phyloP scores from a whole-genome alignment of 805 yeast genomes.

The Monosporozyma unispora region DNA sequence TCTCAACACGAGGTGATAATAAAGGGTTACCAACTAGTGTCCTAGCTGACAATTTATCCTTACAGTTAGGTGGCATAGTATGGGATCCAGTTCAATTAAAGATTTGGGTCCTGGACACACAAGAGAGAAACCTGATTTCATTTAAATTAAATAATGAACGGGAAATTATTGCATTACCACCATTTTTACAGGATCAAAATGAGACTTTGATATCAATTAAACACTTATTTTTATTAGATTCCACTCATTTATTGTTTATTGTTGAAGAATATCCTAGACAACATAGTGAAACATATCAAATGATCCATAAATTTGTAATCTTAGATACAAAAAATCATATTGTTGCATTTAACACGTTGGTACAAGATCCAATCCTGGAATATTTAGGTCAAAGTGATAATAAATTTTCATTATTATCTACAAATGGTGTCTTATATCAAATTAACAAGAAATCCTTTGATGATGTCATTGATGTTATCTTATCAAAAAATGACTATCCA shows the following conservation, averaged over 20 bases:
- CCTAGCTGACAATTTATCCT: slow-evolving; percentile 40
- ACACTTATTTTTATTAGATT: slow-evolving; percentile 36
- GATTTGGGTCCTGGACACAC: slow-evolving; percentile 52
- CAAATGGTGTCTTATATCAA: slow-evolving; percentile 67
- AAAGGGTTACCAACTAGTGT: slow-evolving; percentile 50
- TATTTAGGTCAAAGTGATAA: slow-evolving; percentile 34
- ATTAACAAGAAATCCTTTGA: slow-evolving; percentile 56
- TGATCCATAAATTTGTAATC: slow-evolving; percentile 49
- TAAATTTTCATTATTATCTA: slow-evolving; percentile 47
- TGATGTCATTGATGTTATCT: slow-evolving; percentile 60
- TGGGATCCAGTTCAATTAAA: slow-evolving; percentile 36
- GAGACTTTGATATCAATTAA: slow-evolving; percentile 37
- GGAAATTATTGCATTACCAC: slow-evolving; percentile 27
- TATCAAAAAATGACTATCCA: slow-evolving; percentile 60
- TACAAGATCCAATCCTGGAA: slow-evolving; percentile 56
- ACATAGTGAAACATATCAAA: slow-evolving; percentile 26
- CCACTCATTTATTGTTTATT: slow-evolving; percentile 51
- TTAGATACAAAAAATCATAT: slow-evolving; percentile 64
- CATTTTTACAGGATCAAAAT: slow-evolving; percentile 41
- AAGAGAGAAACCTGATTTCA: slow-evolving; percentile 31
- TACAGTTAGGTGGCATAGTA: slow-evolving; percentile 35
- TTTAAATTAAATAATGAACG: slow-evolving; percentile 50
- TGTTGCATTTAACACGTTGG: slow-evolving; percentile 56
- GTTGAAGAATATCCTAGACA: slow-evolving; percentile 36
- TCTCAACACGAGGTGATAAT: slow-evolving; percentile 71